Evolutionary conservation across 2,329 filamentous ascomycete species (phyloP).

Genomic region (Epichloe festucae): DNA sequence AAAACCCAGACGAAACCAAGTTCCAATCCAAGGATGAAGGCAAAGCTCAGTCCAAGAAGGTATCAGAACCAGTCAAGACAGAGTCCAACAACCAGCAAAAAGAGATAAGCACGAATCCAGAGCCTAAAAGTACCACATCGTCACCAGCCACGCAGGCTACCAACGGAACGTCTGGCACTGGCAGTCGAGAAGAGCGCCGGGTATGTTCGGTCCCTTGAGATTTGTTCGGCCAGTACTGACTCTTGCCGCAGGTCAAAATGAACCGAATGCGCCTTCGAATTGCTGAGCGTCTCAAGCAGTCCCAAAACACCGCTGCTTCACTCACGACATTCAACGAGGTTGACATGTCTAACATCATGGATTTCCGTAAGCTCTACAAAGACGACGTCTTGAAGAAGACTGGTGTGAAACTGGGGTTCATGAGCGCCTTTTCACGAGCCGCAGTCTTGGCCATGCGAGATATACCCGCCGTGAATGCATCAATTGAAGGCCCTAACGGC

Average conservation of each 20-base stretch:
- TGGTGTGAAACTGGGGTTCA: constrained; percentile 97
- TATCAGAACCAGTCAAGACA: background rate
- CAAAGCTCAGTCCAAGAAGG: background rate
- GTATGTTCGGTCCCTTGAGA: constrained; percentile 37
- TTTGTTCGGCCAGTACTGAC: background rate
- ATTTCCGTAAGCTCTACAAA: constrained; percentile 95
- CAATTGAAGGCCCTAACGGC: constrained; percentile 87
- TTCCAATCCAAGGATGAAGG: background rate
- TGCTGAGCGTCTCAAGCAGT: constrained; percentile 95
- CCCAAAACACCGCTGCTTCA: constrained; percentile 94
- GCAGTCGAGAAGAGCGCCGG: constrained; percentile 74
- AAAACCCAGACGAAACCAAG: constrained; percentile 13
- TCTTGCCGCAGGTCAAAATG: constrained; percentile 80
- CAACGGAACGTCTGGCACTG: constrained; percentile 27
- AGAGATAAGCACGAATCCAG: constrained; percentile 14
- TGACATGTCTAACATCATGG: constrained; percentile 96
- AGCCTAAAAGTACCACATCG: constrained; percentile 23
- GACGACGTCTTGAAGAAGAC: constrained; percentile 93
- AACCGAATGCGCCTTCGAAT: constrained; percentile 98
- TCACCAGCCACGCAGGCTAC: constrained; percentile 10
- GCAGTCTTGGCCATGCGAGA: constrained; percentile 87
- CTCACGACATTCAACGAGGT: constrained; percentile 99
- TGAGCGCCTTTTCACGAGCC: constrained; percentile 92
- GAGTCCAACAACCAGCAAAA: constrained; percentile 15
- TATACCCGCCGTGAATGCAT: constrained; percentile 88